These are phyloP conservation scores for Mycena amicta DNA, from an alignment of 768 basidiomycete species.

Conservation along the genomic window DNA sequence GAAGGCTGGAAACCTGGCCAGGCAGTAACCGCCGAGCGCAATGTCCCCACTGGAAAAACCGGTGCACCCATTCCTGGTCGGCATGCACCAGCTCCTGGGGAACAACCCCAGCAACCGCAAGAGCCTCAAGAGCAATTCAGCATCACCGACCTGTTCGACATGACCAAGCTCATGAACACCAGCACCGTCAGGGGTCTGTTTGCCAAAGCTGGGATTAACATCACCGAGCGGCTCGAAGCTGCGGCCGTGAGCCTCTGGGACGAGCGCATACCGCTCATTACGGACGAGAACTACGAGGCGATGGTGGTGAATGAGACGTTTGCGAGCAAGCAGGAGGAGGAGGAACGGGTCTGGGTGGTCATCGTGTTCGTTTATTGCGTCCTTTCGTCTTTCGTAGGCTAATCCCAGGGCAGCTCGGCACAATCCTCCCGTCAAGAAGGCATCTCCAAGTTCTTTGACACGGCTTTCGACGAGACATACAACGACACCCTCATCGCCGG, in stretches of 20 bases:
- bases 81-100: conserved; percentile 17
- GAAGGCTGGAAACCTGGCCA: conserved; percentile 83
- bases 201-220: conserved; percentile 65
- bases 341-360: conserved; percentile 74
- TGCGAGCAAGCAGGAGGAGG: conserved; percentile 58
- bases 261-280: conserved; percentile 73
- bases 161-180: conserved; percentile 50
- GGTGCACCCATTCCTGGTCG: conserved; percentile 19
- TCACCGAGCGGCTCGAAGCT: conserved; percentile 54
- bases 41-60: conserved; percentile 25
- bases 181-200: conserved; percentile 59
- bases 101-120: neutral
- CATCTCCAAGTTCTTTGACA: conserved; percentile 70
- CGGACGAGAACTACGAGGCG: conserved; percentile 78
- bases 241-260: conserved; percentile 59
- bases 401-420: conserved; percentile 11
- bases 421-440: conserved; percentile 51
- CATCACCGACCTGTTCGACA: conserved; percentile 36
- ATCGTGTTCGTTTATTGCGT: conserved; percentile 59
- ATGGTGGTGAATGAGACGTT: conserved; percentile 72
- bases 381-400: neutral
- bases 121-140: conserved; percentile 27
- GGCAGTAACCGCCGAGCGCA: conserved; percentile 35
- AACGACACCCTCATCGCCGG: conserved; percentile 60
- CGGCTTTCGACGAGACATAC: conserved; percentile 74